Percentiles rank a stretch among this genome's conserved stretches.
These are phyloP conservation scores for Gentiana macrophylla DNA, from an alignment of 257 asterid species.

Conservation along the genomic window DNA sequence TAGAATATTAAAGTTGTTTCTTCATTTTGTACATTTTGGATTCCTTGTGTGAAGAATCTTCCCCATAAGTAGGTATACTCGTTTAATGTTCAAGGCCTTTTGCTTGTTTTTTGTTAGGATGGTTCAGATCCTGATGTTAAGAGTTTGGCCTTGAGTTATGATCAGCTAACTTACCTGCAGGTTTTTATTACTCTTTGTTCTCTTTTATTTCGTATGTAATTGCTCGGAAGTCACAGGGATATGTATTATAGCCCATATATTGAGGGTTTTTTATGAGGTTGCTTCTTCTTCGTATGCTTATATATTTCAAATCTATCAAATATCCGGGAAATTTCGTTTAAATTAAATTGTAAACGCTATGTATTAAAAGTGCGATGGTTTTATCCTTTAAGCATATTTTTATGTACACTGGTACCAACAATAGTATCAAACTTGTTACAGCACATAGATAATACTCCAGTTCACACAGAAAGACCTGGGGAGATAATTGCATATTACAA, in stretches of 20 bases:
- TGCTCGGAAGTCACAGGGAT: not conserved
- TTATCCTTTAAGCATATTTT: not conserved
- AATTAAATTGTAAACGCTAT: not conserved
- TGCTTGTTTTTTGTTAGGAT: slow-evolving; percentile 41
- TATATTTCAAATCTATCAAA: not conserved
- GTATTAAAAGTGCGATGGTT: not conserved
- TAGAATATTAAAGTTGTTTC: slow-evolving; percentile 1
- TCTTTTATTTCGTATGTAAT: slow-evolving; percentile 2
- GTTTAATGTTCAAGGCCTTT: not conserved
- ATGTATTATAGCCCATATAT: not conserved
- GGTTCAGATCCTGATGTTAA: slow-evolving; percentile 77
- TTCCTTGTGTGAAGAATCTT: not conserved
- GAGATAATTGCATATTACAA: slow-evolving; percentile 95
- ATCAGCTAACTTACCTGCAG: slow-evolving; percentile 94
- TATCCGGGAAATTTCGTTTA: not conserved
- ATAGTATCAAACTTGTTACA: slow-evolving; percentile 19
- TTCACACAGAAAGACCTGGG: slow-evolving; percentile 85
- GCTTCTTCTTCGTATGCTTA: not conserved
- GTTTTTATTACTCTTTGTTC: slow-evolving; percentile 20
- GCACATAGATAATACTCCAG: slow-evolving; percentile 89
- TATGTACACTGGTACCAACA: not conserved
- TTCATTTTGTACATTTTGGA: not conserved
- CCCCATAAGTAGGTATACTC: not conserved
- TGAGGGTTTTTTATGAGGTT: not conserved
- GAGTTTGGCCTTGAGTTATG: slow-evolving; percentile 68